phyloP scores from a whole-genome alignment of 352 stramenopile species.

The Globisporangium okanoganense region DNA sequence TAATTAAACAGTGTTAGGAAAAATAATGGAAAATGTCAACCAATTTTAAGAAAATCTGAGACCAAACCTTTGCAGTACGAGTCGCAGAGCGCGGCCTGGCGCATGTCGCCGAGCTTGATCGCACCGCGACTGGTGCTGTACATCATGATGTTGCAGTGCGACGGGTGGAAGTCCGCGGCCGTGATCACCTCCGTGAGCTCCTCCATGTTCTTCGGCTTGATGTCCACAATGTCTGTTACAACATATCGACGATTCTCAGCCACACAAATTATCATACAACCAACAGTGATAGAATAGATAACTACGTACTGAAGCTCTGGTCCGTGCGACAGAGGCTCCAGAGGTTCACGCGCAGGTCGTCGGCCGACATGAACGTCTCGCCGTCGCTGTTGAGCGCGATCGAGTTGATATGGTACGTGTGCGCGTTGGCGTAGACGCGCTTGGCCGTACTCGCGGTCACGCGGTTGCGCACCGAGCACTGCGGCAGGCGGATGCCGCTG shows the following conservation, averaged over 20 bases:
- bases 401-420: conserved; percentile 98
- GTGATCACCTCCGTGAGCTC: conserved; percentile 97
- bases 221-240: conserved; percentile 91
- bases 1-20: conserved; percentile 1
- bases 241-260: not conserved
- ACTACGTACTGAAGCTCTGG: conserved; percentile 86
- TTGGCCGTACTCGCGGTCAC: conserved; percentile 78
- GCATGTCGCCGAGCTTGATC: conserved; percentile 93
- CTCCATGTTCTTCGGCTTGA: conserved; percentile 97
- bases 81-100: conserved; percentile 87
- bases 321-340: conserved; percentile 92
- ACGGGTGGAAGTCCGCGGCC: conserved; percentile 91
- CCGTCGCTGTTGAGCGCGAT: conserved; percentile 93
- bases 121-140: conserved; percentile 92
- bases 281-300: not conserved
- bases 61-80: conserved; percentile 62
- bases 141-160: conserved; percentile 93
- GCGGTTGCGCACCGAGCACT: conserved; percentile 45
- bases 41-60: not conserved
- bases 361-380: conserved; percentile 94
- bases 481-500: conserved; percentile 51
- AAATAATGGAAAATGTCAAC: not conserved
- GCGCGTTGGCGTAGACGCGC: conserved; percentile 90
- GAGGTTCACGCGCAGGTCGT: conserved; percentile 95
- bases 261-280: not conserved